Evolutionary conservation across 1,284 basidiomycete genomes (phyloP), one percentile per base, ranked within the genome.

Genomic region (Mycena citricolor): DNA sequence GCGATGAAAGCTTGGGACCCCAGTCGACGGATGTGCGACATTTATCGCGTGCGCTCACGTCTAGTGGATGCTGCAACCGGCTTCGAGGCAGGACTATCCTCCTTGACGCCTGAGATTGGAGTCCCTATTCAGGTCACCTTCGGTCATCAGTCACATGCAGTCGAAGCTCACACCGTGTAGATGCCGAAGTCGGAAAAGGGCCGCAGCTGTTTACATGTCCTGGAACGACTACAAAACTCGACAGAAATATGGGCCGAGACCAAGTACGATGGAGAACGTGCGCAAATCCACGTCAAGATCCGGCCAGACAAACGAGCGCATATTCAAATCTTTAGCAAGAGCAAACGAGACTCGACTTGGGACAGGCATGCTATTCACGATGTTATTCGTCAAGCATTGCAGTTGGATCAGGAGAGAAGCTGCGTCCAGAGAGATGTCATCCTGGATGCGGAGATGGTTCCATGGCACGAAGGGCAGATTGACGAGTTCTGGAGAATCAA

Each of bases 261-360:
- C 2, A 94, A 95, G 63, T 92, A 93, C 60, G 92, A 94, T 51
- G 92, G 92, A 5, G 91, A 94, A 61, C 74, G 90, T 58, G 87
- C 81, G 46, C 92, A 95, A 59, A 90, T 94, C 21, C 92, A 95
- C 57, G 75, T 92, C 19, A 69, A 83, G 52, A 57, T 83, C 4
- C 51, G 59, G 5, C 56, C 58, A 4, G 61, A 66, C 5, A 60
- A 62, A 0, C 49, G 56, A 4, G 65, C 76, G 2, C 66, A 65
- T 8, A 83, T 94, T 45, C 81, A 67, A 1, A 88, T 94, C 28
- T 92, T 85, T 60, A 91, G 87, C 67, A 93, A 95, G 64, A 90
- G 84, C 51, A 83, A 79, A 49, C 67, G 91, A 13, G 77, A 94
- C 55, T 90, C 86, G 14, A 94, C 90, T 0, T 45, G 66, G 31